Evolutionary conservation across 2,329 filamentous ascomycete species (phyloP).

Genomic region (Apiospora marii): DNA sequence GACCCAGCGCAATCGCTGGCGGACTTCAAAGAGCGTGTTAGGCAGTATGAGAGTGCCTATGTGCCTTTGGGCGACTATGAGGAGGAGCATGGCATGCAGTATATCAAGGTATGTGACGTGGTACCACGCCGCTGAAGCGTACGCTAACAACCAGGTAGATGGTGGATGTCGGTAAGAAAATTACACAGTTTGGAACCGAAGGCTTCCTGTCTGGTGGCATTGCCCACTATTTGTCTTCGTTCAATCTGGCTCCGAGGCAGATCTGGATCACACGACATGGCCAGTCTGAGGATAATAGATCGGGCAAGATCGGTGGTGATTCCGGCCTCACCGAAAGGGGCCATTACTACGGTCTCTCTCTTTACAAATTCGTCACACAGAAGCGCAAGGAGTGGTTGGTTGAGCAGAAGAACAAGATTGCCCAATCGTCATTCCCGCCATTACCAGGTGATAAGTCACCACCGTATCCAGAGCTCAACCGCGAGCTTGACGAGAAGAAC

Average conservation of each 20-base stretch:
- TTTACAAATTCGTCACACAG: constrained; percentile 83
- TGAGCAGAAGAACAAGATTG: constrained; percentile 80
- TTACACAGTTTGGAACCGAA: constrained; percentile 87
- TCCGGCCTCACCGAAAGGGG: constrained; percentile 82
- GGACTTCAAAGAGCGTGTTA: constrained; percentile 93
- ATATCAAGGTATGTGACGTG: constrained; percentile 72
- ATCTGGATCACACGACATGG: constrained; percentile 99
- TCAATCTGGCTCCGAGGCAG: constrained; percentile 92
- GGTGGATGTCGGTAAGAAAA: constrained; percentile 95
- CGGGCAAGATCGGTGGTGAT: constrained; percentile 90
- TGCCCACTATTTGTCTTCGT: constrained; percentile 93
- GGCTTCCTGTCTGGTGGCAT: constrained; percentile 93
- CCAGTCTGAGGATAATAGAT: constrained; percentile 86
- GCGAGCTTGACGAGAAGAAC: constrained; percentile 78
- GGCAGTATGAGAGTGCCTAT: constrained; percentile 93
- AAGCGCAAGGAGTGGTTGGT: constrained; percentile 84
- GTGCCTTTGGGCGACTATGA: constrained; percentile 90
- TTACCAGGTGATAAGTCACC: constrained; percentile 90
- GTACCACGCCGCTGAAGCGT: neutral
- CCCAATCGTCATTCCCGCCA: constrained; percentile 85
- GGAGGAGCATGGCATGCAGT: constrained; percentile 89
- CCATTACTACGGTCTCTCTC: constrained; percentile 76
- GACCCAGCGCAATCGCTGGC: constrained; percentile 84
- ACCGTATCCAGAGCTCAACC: constrained; percentile 85
- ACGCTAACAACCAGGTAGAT: constrained; percentile 62